Base-by-base conservation (phyloP, 2,329 filamentous ascomycete genomes). In the Stagonosporopsis vannaccii region DNA sequence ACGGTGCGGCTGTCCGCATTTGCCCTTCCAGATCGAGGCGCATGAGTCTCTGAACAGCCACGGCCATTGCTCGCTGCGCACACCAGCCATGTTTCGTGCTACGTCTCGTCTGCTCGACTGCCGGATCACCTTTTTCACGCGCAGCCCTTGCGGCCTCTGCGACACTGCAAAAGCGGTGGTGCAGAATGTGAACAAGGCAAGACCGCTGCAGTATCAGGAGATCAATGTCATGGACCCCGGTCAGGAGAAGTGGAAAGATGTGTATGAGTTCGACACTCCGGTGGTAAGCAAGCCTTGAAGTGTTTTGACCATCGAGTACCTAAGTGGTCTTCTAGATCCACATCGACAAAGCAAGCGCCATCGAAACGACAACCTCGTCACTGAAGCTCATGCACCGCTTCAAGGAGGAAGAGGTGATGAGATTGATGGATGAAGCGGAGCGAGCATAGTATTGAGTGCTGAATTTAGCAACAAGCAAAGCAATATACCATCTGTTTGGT, bases 261-360 rank as follows among this genome's bases (percentile, higher is more conserved):
- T 92, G 1, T 94, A 94, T 71, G 90, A 92, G 55, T 91, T 92
- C 72, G 90, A 94, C 65, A 90, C 91, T 7, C 90, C 90, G 0
- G 90, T 93, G 69, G 90, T 93, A 79, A 68, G 78, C 58, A 17
- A 23, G 33, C 22, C n/a, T 28, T 35, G 20, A 32, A 45, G 17
- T 49, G 36, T 50, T 43, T 20, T 25, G 35, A 50, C 9, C 35
- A 40, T 25, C 37, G 58, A 66, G 62, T 64, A 67, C 62, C 65
- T 71, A 41, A 71, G 44, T 61, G 61, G 55, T 54, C 56, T 43
- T 46, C 6, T 56, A 85, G 83, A 78, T 88, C 26, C 86, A 88
- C 67, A 77, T 93, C 58, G 87, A 86, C 77, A 87, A 85, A 54
- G 52, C 62, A 42, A 57, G 77, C 78, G 11, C 77, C 75, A 7